Evolutionary conservation across 768 basidiomycete species (phyloP), one percentile per base, ranked within the genome.

Genomic region (Tricholoma furcatifolium): DNA sequence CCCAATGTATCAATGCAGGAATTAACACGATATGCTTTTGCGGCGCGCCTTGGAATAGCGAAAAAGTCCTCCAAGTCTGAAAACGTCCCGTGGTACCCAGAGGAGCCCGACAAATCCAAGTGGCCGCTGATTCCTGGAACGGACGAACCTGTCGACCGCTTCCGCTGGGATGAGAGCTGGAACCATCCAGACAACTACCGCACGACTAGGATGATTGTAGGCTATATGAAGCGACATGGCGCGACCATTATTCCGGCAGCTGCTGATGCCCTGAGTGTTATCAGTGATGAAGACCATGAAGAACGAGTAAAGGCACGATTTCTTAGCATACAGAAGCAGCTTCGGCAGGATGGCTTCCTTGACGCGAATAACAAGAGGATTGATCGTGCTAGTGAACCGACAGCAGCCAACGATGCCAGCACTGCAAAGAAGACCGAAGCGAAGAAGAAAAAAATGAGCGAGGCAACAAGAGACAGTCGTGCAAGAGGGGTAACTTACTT

Each of bases 61-160:
- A 30, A 43, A 11, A 43, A 17, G 31, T 2, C 3, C 2, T n/a
- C 6, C n/a, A n/a, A n/a, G n/a, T 43, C 24, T n/a, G 18, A 17
- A n/a, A 43, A 43, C 43, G 18, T 56, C 12, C 55, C 55, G 12
- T 56, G 51, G 50, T 56, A 32, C 34, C 51, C 47, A 0, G 30
- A 52, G 1, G 18, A 34, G 12, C 34, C 12, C 1, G 43, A 56
- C 43, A 48, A 20, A 15, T 5, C 46, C 2, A 56, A 50, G 1
- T 56, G 55, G 55, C 55, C 55, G 5, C 11, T 3, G 3, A 56
- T 56, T 10, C 1, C 41, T 6, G 51, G 48, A 2, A 55, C 48
- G 0, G 27, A 55, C 2, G 36, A 50, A 14, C 42, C 38, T 2
- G 54, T 50, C 3, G 18, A 50, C 5, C 10, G 53, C 9, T 54